Evolutionary conservation across 2,329 filamentous ascomycete species (phyloP), one percentile per base, ranked within the genome.

Genomic region (Calonectria honghensis): DNA sequence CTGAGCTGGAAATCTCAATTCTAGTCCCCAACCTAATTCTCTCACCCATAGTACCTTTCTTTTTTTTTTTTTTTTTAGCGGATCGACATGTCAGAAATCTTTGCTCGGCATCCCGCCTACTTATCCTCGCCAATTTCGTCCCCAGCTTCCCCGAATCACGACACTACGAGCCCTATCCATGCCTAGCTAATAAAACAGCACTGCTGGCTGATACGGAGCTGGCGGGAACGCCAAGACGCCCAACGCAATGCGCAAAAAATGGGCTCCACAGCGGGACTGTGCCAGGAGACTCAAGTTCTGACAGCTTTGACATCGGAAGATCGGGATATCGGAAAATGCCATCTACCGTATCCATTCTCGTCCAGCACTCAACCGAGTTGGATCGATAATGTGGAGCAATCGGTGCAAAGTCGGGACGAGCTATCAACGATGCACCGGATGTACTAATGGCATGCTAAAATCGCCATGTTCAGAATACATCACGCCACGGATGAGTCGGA

Each of bases 381-480:
- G 4, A 63, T 6, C 45, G 2, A 24, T 41, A 7, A 13, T 11
- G 35, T 63, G 57, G 57, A 41, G 57, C 35, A 11, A 29, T 63
- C 57, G 57, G 57, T 41, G 35, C 57, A 63, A 63, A 63, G 57
- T 63, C 24, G 57, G 57, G 57, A 61, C 57, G 57, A 61, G 24
- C 5, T 13, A 39, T 39, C n/a, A 18, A 41, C 5, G 3, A 63
- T 11, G 24, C 24, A 41, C 14, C 35, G n/a, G 39, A 41, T 7
- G 13, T 13, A 41, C 24, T 24, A 63, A 41, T 41, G 27, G 6
- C 7, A 13, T n/a, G 24, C 18, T 18, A 11, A 18, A 41, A 63
- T 31, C 3, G 9, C 24, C 39, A 24, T 18, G 5, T 11, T 29
- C 5, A 39, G 24, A 3, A 29, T 41, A 5, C 3, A 39, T 29